A percentile compares a stretch with the other conserved stretches of the same genome.
phyloP scores from a whole-genome alignment of 805 yeast genomes.

The Wickerhamomyces xylosicus region DNA sequence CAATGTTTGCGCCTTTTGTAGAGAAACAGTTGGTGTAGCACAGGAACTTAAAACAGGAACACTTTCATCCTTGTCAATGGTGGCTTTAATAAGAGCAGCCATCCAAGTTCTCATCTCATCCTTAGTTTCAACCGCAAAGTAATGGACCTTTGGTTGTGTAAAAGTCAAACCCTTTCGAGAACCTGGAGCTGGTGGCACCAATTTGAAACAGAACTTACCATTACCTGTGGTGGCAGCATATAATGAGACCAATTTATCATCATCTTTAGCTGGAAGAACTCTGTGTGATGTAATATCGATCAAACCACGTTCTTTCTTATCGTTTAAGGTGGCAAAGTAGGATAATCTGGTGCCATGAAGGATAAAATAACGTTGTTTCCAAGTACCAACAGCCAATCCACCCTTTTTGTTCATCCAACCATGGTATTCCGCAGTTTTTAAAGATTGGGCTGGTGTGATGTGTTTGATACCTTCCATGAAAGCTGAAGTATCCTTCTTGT shows the following conservation, averaged over 20 bases:
- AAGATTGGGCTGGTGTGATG: conserved; percentile 68
- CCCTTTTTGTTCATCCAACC: conserved; percentile 98
- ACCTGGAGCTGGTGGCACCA: conserved; percentile 97
- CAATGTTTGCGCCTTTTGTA: conserved; percentile 79
- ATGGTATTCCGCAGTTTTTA: conserved; percentile 60
- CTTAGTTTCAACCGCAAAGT: conserved; percentile 85
- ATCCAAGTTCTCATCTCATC: conserved; percentile 95
- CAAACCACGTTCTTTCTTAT: conserved; percentile 79
- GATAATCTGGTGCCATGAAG: conserved; percentile 90
- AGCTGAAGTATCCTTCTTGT: conserved; percentile 64
- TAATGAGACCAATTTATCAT: conserved; percentile 75
- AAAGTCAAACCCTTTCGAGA: conserved; percentile 89
- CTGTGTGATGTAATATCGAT: conserved; percentile 94
- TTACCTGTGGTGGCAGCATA: conserved; percentile 91
- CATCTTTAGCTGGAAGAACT: conserved; percentile 75
- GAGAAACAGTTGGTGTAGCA: conserved; percentile 88
- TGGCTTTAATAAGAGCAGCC: conserved; percentile 89
- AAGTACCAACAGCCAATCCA: conserved; percentile 71
- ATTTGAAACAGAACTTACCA: conserved; percentile 87
- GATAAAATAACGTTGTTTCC: conserved; percentile 81
- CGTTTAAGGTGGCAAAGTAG: conserved; percentile 71
- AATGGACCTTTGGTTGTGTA: conserved; percentile 93
- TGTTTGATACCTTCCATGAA: conserved; percentile 80
- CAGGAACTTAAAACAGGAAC: conserved; percentile 90
- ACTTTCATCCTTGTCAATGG: conserved; percentile 89